Evolutionary conservation across 208 protist genomes (phyloP).

Genomic region (Trypanosoma mega): DNA sequence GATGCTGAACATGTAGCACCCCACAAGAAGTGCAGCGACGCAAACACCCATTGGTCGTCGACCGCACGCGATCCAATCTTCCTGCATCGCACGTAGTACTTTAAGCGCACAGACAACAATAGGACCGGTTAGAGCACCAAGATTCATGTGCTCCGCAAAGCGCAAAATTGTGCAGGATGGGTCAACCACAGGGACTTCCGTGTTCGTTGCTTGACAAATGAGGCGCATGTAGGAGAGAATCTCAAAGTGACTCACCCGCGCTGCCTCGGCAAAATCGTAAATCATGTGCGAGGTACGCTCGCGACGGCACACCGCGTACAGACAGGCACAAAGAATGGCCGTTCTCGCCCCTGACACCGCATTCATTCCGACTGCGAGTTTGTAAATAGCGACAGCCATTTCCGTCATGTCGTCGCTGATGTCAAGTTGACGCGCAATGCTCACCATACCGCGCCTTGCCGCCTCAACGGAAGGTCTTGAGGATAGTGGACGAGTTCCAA

Average conservation of each 20-base stretch:
- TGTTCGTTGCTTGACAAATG: conserved; percentile 79
- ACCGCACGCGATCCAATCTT: conserved; percentile 91
- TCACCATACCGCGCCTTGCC: conserved; percentile 78
- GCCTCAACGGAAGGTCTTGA: conserved; percentile 66
- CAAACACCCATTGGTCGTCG: conserved; percentile 89
- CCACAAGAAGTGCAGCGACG: conserved; percentile 85
- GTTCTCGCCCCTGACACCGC: conserved; percentile 70
- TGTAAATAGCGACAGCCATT: conserved; percentile 78
- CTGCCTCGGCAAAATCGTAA: conserved; percentile 80
- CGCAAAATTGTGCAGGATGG: conserved; percentile 83
- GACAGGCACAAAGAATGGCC: conserved; percentile 75
- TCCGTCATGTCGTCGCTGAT: conserved; percentile 81
- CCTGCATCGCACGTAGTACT: conserved; percentile 83
- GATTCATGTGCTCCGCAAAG: conserved; percentile 86
- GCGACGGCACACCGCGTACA: conserved; percentile 83
- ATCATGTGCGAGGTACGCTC: conserved; percentile 88
- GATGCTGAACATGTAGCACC: conserved; percentile 86
- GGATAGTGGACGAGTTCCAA: conserved; percentile 19
- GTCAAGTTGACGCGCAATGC: conserved; percentile 72
- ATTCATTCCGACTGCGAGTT: conserved; percentile 66
- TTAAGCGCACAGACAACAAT: conserved; percentile 87
- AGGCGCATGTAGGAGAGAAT: conserved; percentile 77
- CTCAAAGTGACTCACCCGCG: conserved; percentile 50
- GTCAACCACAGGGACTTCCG: conserved; percentile 82
- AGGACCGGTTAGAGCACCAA: conserved; percentile 56